Conservation (phyloP, 768 basidiomycete genomes). For the Coprinellus micaceus region DNA sequence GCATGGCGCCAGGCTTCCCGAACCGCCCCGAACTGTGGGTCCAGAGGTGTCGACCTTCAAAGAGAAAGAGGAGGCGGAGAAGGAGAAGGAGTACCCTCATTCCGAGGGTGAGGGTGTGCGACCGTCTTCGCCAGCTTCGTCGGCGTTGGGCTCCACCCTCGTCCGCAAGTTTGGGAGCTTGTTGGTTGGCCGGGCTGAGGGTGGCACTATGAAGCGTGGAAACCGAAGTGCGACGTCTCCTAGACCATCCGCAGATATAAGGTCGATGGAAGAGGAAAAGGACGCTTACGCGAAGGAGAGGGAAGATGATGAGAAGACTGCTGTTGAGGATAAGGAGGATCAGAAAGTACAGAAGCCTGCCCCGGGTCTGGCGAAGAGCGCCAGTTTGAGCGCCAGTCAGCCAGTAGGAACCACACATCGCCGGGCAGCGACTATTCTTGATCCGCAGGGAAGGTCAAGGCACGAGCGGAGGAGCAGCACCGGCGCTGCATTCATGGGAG, state of each 20-base stretch:
- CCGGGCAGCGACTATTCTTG: slow-evolving; percentile 73
- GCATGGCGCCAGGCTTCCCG: slow-evolving; percentile 22
- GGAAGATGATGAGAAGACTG: slow-evolving; percentile 21
- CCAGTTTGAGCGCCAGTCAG: slow-evolving; percentile 45
- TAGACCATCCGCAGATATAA: slow-evolving; percentile 29
- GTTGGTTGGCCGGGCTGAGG: slow-evolving; percentile 49
- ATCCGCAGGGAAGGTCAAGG: slow-evolving; percentile 58
- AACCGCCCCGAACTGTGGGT: slow-evolving; percentile 59
- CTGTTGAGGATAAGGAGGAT: slow-evolving; percentile 7
- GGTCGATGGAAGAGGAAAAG: slow-evolving; percentile 25
- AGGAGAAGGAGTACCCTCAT: slow-evolving; percentile 17
- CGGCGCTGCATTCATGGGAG: slow-evolving; percentile 51
- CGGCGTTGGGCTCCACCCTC: slow-evolving; percentile 52
- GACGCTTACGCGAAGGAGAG: slow-evolving; percentile 25
- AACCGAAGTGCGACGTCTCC: slow-evolving; percentile 15
- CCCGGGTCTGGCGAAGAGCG: slow-evolving; percentile 15
- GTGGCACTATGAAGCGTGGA: slow-evolving; percentile 27
- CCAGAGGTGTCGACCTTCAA: slow-evolving; percentile 59
- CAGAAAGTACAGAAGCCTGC: slow-evolving; percentile 12
- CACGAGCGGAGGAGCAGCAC: slow-evolving; percentile 80
- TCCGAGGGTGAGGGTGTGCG: slow-evolving; percentile 23
- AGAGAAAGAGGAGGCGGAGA: slow-evolving; percentile 33
- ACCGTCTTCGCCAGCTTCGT: slow-evolving; percentile 34
- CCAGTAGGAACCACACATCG: slow-evolving; percentile 61
- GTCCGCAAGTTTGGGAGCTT: slow-evolving; percentile 75